Conservation (phyloP, 495 filamentous ascomycete species). For the Bombardia bombarda region DNA sequence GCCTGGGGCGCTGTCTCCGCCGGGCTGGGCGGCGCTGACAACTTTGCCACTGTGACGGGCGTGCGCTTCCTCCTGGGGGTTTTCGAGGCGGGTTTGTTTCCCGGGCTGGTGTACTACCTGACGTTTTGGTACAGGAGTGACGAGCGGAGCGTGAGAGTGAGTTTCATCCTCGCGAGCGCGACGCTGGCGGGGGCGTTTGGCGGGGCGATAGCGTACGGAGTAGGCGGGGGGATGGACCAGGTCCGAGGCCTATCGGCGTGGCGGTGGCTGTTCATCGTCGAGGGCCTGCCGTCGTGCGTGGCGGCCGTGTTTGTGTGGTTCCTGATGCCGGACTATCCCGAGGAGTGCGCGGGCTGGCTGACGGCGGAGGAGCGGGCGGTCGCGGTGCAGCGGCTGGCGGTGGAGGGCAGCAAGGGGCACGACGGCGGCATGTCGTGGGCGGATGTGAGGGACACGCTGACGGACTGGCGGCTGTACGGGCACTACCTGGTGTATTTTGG, state of each 20-base stretch:
- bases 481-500: slow-evolving; percentile 64
- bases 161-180: no score
- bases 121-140: no score
- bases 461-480: slow-evolving; percentile 55
- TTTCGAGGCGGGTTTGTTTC: slow-evolving; percentile 53
- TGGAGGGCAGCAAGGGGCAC: slow-evolving; percentile 50
- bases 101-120: slow-evolving; percentile 62
- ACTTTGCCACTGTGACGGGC: slow-evolving; percentile 45
- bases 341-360: slow-evolving; percentile 43
- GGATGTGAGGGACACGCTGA: slow-evolving; percentile 50
- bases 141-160: no score
- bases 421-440: slow-evolving; percentile 52
- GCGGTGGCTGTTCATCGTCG: no score
- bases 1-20: slow-evolving; percentile 61
- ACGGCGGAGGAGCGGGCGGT: slow-evolving; percentile 45
- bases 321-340: slow-evolving; percentile 59
- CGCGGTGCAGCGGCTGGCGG: slow-evolving; percentile 41
- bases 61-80: slow-evolving; percentile 58
- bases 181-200: no score
- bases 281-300: slow-evolving; percentile 54
- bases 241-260: no score
- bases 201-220: no score
- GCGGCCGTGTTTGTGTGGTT: slow-evolving; percentile 52
- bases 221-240: no score
- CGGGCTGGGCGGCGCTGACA: slow-evolving; percentile 51